Percentiles rank a stretch among this genome's conserved stretches.
These are phyloP conservation scores for Aureobasidium leucospermi DNA, from an alignment of 2,329 filamentous ascomycete genomes.

Conservation along the genomic window DNA sequence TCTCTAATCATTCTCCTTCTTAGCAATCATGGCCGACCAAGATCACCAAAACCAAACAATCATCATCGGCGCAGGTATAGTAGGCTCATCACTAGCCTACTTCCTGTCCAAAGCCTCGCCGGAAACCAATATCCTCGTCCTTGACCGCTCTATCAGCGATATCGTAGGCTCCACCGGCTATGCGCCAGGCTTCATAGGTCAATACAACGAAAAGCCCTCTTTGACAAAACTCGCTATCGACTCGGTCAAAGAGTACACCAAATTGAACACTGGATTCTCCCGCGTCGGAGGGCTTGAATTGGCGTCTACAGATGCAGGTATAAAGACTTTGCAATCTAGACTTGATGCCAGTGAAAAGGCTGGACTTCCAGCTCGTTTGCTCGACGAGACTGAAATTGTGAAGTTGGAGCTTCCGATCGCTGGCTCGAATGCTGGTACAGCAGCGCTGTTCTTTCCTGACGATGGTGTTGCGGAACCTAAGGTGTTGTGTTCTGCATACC, in stretches of 20 bases:
- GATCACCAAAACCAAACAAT: background rate
- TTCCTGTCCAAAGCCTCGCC: conserved; percentile 22
- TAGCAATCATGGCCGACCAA: background rate
- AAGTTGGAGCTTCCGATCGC: background rate
- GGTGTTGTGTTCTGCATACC: conserved; percentile 5
- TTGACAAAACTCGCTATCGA: conserved; percentile 28
- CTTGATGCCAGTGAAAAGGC: background rate
- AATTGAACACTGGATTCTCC: background rate
- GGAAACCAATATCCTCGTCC: conserved; percentile 13
- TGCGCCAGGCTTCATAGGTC: conserved; percentile 31
- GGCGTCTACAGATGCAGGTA: conserved; percentile 8
- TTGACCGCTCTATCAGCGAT: conserved; percentile 20
- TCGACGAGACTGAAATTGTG: background rate
- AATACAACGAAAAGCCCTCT: conserved; percentile 28
- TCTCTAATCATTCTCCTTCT: too few species aligned
- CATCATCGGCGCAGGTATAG: conserved; percentile 27
- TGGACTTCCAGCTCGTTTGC: background rate
- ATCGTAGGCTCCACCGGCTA: conserved; percentile 28
- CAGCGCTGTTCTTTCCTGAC: conserved; percentile 11
- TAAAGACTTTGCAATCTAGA: background rate
- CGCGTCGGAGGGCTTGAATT: conserved; percentile 12
- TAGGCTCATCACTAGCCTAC: conserved; percentile 29
- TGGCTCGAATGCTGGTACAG: background rate
- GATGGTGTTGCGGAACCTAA: conserved; percentile 15
- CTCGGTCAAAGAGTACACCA: conserved; percentile 11